Evolutionary conservation across 2,329 filamentous ascomycete species (phyloP), one percentile per base, ranked within the genome.

Genomic region (Paracoccidioides lutzii): DNA sequence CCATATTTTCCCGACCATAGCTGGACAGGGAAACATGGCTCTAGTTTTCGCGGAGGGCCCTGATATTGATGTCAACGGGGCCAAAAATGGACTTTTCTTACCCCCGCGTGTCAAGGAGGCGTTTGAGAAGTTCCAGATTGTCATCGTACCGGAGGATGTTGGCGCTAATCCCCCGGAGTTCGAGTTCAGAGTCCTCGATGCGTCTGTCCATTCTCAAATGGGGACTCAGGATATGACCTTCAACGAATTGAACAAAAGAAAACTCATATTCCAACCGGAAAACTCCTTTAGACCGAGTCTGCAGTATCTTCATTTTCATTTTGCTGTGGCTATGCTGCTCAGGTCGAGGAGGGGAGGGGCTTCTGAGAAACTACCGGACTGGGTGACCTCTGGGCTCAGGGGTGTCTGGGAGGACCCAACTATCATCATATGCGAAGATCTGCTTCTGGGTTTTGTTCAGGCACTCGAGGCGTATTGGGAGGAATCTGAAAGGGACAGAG

Each of bases 91-190:
- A 22, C 49, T 52, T 14, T 41, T 52, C 22, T 37, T 52, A 8
- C 49, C 22, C 8, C 37, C 15, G 9, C n/a, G 15, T 8, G 9
- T 52, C 35, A 28, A 28, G 32, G 5, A 41, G 7, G 15, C 49
- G 0, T 58, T 56, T 22, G 54, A 54, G 43, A 44, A 54, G 3
- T 51, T 51, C 22, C 37, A 54, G 32, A 28, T 57, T 15, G 41
- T 45, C 5, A 55, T 57, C 6, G 32, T 51, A 3, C 55, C 55
- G 2, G 42, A 22, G 28, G 2, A 22, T 7, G 6, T 40, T 15
- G 5, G 22, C 12, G 15, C 41, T n/a, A 30, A 8, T 6, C 53
- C 53, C n/a, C 44, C 14, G 10, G 15, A 41, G 6, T 55, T 37
- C 28, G 33, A 55, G 35, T 46, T 55, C n/a, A n/a, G 49, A 3